Evolutionary conservation across 2,329 filamentous ascomycete genomes (phyloP).

Genomic region (Nannizzia gypsea): DNA sequence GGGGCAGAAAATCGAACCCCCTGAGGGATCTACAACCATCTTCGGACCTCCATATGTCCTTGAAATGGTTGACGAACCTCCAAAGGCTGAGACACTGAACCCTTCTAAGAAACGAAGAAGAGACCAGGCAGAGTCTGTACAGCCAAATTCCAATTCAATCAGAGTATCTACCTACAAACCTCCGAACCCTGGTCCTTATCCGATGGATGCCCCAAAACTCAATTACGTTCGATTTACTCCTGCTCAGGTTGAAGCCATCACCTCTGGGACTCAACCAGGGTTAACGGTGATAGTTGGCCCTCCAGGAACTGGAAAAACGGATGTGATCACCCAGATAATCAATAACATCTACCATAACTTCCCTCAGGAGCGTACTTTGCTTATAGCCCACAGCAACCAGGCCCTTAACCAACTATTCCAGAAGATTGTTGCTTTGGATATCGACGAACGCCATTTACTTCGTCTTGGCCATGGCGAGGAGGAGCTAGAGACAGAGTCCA

Average conservation of each 20-base stretch:
- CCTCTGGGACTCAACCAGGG: slow-evolving; percentile 86
- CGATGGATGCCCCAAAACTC: slow-evolving; percentile 65
- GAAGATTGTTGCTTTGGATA: slow-evolving; percentile 92
- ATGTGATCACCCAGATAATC: slow-evolving; percentile 96
- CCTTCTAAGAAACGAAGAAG: slow-evolving; percentile 78
- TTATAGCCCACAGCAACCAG: slow-evolving; percentile 95
- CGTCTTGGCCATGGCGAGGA: slow-evolving; percentile 92
- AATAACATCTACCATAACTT: slow-evolving; percentile 99
- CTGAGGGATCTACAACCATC: slow-evolving; percentile 56
- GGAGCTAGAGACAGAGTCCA: slow-evolving; percentile 73
- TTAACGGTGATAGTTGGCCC: slow-evolving; percentile 89
- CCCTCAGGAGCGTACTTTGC: slow-evolving; percentile 75
- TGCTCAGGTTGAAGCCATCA: slow-evolving; percentile 81
- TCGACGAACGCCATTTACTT: slow-evolving; percentile 86
- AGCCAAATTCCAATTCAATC: slow-evolving; percentile 54
- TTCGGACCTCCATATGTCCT: slow-evolving; percentile 84
- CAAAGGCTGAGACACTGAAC: slow-evolving; percentile 44
- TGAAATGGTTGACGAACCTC: slow-evolving; percentile 47
- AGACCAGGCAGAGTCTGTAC: slow-evolving; percentile 56
- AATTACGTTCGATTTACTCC: slow-evolving; percentile 84
- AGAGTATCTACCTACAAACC: slow-evolving; percentile 84
- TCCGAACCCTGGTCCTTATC: slow-evolving; percentile 80
- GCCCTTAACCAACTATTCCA: slow-evolving; percentile 95
- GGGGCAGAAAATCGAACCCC: slow-evolving; percentile 73
- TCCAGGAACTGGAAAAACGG: slow-evolving; percentile 96